Percentiles rank a stretch among this genome's conserved stretches.
These are phyloP conservation scores for Trichosporon inkin DNA, from an alignment of 1,284 basidiomycete species.

Conservation along the genomic window DNA sequence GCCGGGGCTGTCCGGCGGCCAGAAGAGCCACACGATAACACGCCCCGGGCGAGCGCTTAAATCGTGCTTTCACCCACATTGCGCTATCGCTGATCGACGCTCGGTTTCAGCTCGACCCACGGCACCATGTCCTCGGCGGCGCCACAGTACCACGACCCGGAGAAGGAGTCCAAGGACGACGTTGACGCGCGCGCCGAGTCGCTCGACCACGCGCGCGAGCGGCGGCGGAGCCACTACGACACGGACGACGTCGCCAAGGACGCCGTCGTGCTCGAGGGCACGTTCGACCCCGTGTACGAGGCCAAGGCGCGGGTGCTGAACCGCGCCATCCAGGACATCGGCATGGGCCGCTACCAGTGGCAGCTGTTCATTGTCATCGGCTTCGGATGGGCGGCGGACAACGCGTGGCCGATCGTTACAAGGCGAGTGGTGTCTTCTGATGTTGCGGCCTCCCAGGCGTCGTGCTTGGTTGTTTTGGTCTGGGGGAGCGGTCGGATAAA, in stretches of 20 bases:
- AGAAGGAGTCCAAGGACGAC: conserved; percentile 1
- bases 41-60: not conserved
- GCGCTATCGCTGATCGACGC: not conserved
- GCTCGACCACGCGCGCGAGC: not conserved
- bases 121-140: not conserved
- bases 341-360: conserved; percentile 63
- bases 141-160: not conserved
- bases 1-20: no score
- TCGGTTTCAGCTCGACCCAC: not conserved
- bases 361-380: conserved; percentile 55
- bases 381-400: conserved; percentile 44
- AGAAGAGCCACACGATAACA: not conserved
- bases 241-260: conserved; percentile 10
- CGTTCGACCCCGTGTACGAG: conserved; percentile 39
- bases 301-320: conserved; percentile 44
- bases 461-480: no score
- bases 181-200: not conserved
- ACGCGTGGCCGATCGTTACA: conserved; percentile 48
- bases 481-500: no score
- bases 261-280: conserved; percentile 15
- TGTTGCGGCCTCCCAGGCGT: not conserved
- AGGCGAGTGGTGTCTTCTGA: no score
- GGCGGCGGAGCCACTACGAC: not conserved
- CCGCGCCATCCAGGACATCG: conserved; percentile 52
- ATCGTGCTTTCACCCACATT: not conserved